Base-by-base conservation (phyloP, 345 rosid genomes). In the Durio zibethinus region DNA sequence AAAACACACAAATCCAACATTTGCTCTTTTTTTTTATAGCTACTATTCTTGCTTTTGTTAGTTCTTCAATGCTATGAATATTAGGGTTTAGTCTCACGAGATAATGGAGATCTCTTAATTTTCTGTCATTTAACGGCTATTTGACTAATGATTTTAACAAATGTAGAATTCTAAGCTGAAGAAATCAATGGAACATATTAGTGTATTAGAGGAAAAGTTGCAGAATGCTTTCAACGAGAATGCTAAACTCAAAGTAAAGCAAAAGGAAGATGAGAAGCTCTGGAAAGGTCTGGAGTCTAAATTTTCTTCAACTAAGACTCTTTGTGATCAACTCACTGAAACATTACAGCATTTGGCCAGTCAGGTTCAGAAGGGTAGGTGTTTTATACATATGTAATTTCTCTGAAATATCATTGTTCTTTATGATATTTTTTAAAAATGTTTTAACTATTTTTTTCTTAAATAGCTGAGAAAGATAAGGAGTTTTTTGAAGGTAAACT, bases 261-360 rank as follows among this genome's bases (percentile, higher is more conserved):
- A 92, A 84, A 96, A 89, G 75, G 98, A 93, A 81, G 94, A 93
- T 74, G 93, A 93, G 77, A 96, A 93, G 86, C 90, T 93, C 45
- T 96, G 99, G 99, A 90, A 82, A 84, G 99, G 98, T 67, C 33
- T 92, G 86, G 93, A 89, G 80, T 96, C 97, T 35, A 92, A 92
- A 54, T 90, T 92, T 77, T 89, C 97, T 82, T 92, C 98, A 10
- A 93, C 99, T 5, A 93, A 92, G 87, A 83, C 84, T 57, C 77
- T 93, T 6, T 95, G 89, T 53, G 92, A 92, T 85, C 98, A 93
- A 79, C 89, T 90, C 78, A 88, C 98, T 38, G 99, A 91, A 75
- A 90, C 97, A 36, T 84, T 95, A 61, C 96, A 91, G 76, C 91
- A 81, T 67, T 82, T 95, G 82, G 92, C 96, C 54, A 67, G 87